Evolutionary conservation across 2,329 filamentous ascomycete genomes (phyloP).

Genomic region (Sclerotinia subarctica): DNA sequence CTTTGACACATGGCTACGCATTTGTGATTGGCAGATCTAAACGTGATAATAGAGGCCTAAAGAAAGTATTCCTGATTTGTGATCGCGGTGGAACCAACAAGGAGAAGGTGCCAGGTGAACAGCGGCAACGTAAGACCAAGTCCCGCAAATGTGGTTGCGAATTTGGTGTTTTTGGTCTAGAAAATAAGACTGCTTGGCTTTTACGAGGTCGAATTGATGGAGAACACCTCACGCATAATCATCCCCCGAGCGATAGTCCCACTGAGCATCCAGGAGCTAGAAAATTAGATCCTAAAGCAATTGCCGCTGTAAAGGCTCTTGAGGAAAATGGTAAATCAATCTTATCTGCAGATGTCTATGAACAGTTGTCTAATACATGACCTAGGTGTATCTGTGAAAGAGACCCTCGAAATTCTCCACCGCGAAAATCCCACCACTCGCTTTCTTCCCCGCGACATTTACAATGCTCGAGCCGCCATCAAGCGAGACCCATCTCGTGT

Average conservation of each 20-base stretch:
- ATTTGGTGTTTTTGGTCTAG: slow-evolving; percentile 68
- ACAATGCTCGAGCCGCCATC: slow-evolving; percentile 65
- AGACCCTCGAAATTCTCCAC: slow-evolving; percentile 65
- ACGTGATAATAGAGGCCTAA: slow-evolving; percentile 60
- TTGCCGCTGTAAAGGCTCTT: slow-evolving; percentile 62
- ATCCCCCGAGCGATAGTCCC: slow-evolving; percentile 63
- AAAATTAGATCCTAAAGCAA: slow-evolving; percentile 65
- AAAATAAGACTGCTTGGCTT: slow-evolving; percentile 65
- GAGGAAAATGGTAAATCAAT: slow-evolving; percentile 59
- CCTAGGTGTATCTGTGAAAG: slow-evolving; percentile 60
- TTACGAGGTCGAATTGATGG: slow-evolving; percentile 61
- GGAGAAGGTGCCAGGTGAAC: slow-evolving; percentile 39
- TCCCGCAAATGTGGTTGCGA: slow-evolving; percentile 67
- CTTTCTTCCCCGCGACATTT: slow-evolving; percentile 62
- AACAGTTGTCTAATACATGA: slow-evolving; percentile 37
- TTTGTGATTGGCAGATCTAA: slow-evolving; percentile 67
- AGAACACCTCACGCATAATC: slow-evolving; percentile 59
- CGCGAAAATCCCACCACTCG: slow-evolving; percentile 61
- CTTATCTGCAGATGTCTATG: slow-evolving; percentile 11
- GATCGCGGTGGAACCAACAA: slow-evolving; percentile 65
- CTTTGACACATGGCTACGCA: slow-evolving; percentile 64
- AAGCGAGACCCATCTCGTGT: slow-evolving; percentile 63
- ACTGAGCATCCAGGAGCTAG: slow-evolving; percentile 63
- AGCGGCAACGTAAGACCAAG: slow-evolving; percentile 58
- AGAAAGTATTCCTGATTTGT: slow-evolving; percentile 66